A percentile compares a stretch with the other conserved stretches of the same genome.
Evolutionary conservation across 306 rosid genomes (phyloP).

Genomic region (Cicer arietinum): DNA sequence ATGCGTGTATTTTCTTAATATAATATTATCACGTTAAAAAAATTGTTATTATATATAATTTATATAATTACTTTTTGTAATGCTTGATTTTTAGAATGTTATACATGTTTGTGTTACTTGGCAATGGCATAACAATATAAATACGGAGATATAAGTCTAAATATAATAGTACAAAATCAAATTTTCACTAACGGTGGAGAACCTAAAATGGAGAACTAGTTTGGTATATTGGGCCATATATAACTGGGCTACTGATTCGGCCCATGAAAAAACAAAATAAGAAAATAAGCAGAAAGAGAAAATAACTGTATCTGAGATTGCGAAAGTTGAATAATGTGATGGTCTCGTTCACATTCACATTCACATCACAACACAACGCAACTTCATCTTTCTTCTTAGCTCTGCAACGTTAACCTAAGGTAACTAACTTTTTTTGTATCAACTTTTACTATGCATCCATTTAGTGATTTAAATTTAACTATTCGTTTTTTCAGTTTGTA

Average conservation of each 20-base stretch:
- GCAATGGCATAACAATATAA: no score
- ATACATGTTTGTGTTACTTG: no score
- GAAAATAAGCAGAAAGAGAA: not conserved
- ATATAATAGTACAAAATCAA: no score
- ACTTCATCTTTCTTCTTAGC: conserved; percentile 25
- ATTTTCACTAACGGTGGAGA: no score
- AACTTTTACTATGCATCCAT: not conserved
- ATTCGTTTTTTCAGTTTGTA: not conserved
- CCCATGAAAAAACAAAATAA: not conserved
- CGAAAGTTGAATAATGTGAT: conserved; percentile 7
- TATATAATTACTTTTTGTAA: no score
- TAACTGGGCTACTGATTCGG: conserved; percentile 16
- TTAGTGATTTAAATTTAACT: not conserved
- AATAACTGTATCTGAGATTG: not conserved
- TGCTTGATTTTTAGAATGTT: no score
- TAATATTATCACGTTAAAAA: no score
- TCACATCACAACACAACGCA: not conserved
- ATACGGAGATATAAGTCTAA: no score
- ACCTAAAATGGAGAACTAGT: not conserved
- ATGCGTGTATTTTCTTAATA: no score
- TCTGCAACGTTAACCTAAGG: conserved; percentile 46
- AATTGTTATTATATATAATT: no score
- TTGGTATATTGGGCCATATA: not conserved
- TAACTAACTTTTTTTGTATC: not conserved
- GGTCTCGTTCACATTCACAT: conserved; percentile 5